Evolutionary conservation across 2,329 filamentous ascomycete genomes (phyloP), one percentile per base, ranked within the genome.

Genomic region (Alternaria brassicae): DNA sequence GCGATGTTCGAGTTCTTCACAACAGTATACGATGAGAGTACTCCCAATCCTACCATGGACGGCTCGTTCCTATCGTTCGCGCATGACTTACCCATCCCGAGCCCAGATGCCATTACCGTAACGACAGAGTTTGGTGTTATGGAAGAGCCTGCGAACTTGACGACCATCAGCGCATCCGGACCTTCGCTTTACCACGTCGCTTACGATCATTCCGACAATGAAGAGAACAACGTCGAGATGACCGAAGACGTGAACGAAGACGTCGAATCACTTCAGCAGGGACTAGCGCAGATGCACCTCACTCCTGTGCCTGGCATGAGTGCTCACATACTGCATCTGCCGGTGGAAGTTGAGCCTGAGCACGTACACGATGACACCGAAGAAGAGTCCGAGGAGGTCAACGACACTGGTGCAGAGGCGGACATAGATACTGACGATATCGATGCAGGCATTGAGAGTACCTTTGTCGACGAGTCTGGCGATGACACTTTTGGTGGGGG

Each of bases 1-100:
- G 70, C 71, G 1, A 72, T 76, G 55, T 69, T 67, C 42, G 74
- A 78, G 55, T 78, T 78, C 54, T 77, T 73, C 57, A 55, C 66
- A 7, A 69, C 62, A 15, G 56, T 76, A 8, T 68, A 72, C 52
- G 64, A 67, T 5, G 61, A 68, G 3, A 59, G 66, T 21, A 60
- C 61, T 21, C 57, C 42, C 28, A 19, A 12, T 3, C 37, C 27
- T 19, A 45, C 7, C 32, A 17, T 41, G 5, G 44, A 66, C 25
- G 60, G 53, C 19, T 51, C 48, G 1, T 50, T 58, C 10, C 27
- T 47, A 6, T 53, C 56, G 7, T 34, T 53, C 28, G n/a, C 42
- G 13, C 53, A 21, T 9, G 60, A 67, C 0, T 56, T 68, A 2
- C 65, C 70, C 4, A 60, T 69, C 10, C 64, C 71, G 2, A 76